phyloP scores from a whole-genome alignment of 306 rosid species.

The Sesbania bispinosa region DNA sequence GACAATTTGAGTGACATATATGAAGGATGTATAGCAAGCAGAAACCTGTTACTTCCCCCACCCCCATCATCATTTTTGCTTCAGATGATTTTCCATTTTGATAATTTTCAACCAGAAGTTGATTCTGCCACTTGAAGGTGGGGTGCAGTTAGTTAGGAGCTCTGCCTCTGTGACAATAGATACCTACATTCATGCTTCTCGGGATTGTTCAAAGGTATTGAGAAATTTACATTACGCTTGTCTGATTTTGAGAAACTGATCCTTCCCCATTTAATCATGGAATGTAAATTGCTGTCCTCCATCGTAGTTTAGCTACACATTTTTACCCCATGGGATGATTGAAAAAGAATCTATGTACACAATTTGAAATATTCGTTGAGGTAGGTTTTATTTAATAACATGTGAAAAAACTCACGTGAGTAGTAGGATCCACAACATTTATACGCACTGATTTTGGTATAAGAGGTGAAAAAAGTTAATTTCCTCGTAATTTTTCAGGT shows the following conservation, averaged over 20 bases:
- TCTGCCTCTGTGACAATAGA: too few relatives aligned
- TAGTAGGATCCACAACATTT: too few relatives aligned
- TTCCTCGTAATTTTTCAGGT: not conserved
- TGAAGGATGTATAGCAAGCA: conserved; percentile 14
- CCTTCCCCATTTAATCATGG: conserved; percentile 22
- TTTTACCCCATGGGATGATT: conserved; percentile 15
- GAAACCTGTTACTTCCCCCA: conserved; percentile 15
- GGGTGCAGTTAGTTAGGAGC: too few relatives aligned
- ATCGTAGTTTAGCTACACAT: not conserved
- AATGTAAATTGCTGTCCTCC: conserved; percentile 24
- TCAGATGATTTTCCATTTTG: conserved; percentile 12
- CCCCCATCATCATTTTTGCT: conserved; percentile 13
- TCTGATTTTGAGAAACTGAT: conserved; percentile 19
- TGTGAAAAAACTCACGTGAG: too few relatives aligned
- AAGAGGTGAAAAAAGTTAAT: not conserved
- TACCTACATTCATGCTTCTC: conserved; percentile 7
- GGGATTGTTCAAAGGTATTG: conserved; percentile 21
- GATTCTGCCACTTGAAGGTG: conserved; percentile 28
- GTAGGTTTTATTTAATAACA: too few relatives aligned
- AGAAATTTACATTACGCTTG: not conserved
- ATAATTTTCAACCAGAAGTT: conserved; percentile 21
- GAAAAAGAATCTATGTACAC: too few relatives aligned
- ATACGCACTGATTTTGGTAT: not conserved
- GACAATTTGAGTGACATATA: conserved; percentile 5
- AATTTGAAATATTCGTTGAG: too few relatives aligned